Percentiles rank a stretch among this genome's conserved stretches.
Conservation (phyloP, 2,329 filamentous ascomycete genomes). For the Madurella fahalii region DNA sequence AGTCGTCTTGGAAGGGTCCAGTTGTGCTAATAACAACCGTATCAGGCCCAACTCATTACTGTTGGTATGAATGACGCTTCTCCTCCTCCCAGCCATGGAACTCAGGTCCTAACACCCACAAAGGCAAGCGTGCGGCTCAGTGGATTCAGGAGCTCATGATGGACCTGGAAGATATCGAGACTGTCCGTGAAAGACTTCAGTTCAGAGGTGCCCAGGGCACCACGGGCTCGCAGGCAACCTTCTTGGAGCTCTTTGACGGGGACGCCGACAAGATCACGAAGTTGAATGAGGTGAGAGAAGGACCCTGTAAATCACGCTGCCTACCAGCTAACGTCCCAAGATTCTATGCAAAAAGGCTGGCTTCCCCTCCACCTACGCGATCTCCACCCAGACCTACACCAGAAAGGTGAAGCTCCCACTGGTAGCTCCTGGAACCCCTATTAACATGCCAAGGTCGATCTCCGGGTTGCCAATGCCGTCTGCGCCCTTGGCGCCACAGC, state of each 20-base stretch:
- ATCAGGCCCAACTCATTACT: slow-evolving; percentile 54
- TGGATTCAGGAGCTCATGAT: slow-evolving; percentile 67
- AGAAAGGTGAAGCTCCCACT: slow-evolving; percentile 15
- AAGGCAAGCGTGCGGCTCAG: slow-evolving; percentile 59
- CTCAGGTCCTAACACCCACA: neutral
- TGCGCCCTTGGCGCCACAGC: slow-evolving; percentile 74
- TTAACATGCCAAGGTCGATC: slow-evolving; percentile 53
- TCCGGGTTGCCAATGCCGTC: slow-evolving; percentile 76
- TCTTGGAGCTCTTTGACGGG: slow-evolving; percentile 61
- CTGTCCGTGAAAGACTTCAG: slow-evolving; percentile 61
- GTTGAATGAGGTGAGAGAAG: slow-evolving; percentile 44
- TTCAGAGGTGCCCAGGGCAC: slow-evolving; percentile 69
- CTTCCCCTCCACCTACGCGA: slow-evolving; percentile 54
- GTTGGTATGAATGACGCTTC: slow-evolving; percentile 40
- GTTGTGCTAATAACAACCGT: slow-evolving; percentile 1
- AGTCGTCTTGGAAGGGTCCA: neutral
- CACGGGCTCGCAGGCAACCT: slow-evolving; percentile 75
- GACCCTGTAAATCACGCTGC: neutral
- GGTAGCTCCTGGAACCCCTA: slow-evolving; percentile 48
- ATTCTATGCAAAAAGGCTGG: slow-evolving; percentile 50
- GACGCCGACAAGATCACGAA: slow-evolving; percentile 48
- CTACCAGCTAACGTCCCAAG: slow-evolving; percentile 5
- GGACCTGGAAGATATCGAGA: slow-evolving; percentile 71
- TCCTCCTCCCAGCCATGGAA: neutral
- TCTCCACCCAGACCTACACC: slow-evolving; percentile 59